A percentile compares a stretch with the other conserved stretches of the same genome.
Conservation (phyloP, 805 yeast genomes). For the Torulaspora indica region DNA sequence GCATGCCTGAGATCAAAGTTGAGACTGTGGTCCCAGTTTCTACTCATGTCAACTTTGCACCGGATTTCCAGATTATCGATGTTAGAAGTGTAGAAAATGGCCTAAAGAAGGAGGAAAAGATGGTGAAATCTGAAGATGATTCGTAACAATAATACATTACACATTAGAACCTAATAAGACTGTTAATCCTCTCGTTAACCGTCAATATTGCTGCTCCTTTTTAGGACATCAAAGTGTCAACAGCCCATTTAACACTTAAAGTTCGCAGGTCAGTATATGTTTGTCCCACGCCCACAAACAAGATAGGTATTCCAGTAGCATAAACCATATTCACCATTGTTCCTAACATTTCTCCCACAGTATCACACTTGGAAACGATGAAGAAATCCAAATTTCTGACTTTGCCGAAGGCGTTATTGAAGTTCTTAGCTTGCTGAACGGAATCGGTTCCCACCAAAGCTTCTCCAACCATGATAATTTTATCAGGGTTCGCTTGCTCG, state of each 20-base stretch:
- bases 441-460: slow-evolving; percentile 97
- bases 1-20: slow-evolving; percentile 62
- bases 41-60: slow-evolving; percentile 55
- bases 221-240: slow-evolving; percentile 68
- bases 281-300: slow-evolving; percentile 96
- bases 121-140: slow-evolving; percentile 3
- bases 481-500: slow-evolving; percentile 90
- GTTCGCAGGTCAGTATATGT: slow-evolving; percentile 92
- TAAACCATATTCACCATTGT: slow-evolving; percentile 96
- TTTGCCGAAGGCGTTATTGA: slow-evolving; percentile 88
- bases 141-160: not conserved
- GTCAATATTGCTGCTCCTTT: not conserved
- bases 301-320: slow-evolving; percentile 90
- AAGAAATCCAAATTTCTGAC: slow-evolving; percentile 79
- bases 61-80: slow-evolving; percentile 53
- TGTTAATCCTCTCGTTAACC: no score
- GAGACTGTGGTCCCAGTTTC: slow-evolving; percentile 62
- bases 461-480: slow-evolving; percentile 97
- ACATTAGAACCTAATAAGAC: not conserved
- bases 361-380: slow-evolving; percentile 90
- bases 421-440: slow-evolving; percentile 89
- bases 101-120: not conserved
- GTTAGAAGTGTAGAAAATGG: slow-evolving; percentile 20
- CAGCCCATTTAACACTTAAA: slow-evolving; percentile 88
- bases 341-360: slow-evolving; percentile 95